A percentile compares a stretch with the other conserved stretches of the same genome.
Conservation (phyloP, 129 eudicot species). For the Chrysanthemum seticuspe region DNA sequence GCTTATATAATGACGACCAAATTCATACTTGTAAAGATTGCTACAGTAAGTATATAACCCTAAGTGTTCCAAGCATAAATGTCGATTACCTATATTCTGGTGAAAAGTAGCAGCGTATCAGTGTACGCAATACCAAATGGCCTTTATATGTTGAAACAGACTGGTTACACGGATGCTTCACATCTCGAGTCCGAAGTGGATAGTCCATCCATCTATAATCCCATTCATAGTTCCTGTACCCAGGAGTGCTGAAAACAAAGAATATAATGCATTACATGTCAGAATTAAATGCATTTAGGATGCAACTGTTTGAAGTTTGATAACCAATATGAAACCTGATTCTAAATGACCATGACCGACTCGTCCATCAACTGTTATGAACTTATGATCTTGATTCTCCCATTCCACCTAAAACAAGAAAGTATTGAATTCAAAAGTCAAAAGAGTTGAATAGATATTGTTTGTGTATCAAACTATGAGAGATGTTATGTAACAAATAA, state of each 20-base stretch:
- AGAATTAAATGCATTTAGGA: conserved; percentile 1
- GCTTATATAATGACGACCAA: too few species aligned
- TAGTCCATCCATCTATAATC: too few species aligned
- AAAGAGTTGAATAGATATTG: not conserved
- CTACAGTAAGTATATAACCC: too few species aligned
- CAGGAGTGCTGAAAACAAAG: too few species aligned
- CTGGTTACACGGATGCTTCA: conserved; percentile 78
- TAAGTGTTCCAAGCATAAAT: not conserved
- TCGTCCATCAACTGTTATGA: conserved; percentile 11
- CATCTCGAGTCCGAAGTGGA: conserved; percentile 51
- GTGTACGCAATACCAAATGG: conserved; percentile 87
- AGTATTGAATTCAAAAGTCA: not conserved
- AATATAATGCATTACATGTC: too few species aligned
- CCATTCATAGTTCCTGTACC: too few species aligned
- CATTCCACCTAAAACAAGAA: not conserved
- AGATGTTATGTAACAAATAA: not conserved
- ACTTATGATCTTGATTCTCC: conserved; percentile 3
- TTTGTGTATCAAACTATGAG: not conserved
- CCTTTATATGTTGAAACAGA: conserved; percentile 84
- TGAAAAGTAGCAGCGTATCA: conserved; percentile 90
- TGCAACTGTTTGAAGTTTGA: not conserved
- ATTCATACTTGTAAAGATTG: too few species aligned
- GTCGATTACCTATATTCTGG: conserved; percentile 70
- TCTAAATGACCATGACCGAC: not conserved
- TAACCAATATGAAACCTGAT: conserved; percentile 8